phyloP scores from a whole-genome alignment of 2,329 filamentous ascomycete species.

The Elsinoe perseae region DNA sequence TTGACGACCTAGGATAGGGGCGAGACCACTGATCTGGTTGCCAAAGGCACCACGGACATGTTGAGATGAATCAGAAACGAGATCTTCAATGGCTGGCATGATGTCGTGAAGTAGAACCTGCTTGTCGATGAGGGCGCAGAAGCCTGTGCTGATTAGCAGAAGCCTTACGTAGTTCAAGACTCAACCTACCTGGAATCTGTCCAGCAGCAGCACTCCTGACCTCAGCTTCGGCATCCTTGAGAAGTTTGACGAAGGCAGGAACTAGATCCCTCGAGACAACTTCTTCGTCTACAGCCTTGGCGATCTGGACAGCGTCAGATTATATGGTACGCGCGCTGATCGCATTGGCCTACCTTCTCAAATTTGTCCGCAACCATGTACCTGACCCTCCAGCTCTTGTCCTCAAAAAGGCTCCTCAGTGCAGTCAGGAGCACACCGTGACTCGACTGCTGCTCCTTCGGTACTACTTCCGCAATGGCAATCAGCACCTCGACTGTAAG shows the following conservation, averaged over 20 bases:
- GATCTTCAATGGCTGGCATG: conserved; percentile 91
- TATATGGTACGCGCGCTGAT: too few relatives aligned
- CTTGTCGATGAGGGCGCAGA: conserved; percentile 82
- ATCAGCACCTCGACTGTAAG: conserved; percentile 95
- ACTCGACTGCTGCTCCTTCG: conserved; percentile 95
- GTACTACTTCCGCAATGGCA: conserved; percentile 91
- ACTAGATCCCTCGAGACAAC: conserved; percentile 90
- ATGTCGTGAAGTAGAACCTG: conserved; percentile 87
- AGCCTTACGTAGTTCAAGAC: neutral
- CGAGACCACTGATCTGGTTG: conserved; percentile 92
- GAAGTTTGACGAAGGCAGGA: conserved; percentile 90
- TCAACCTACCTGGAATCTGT: conserved; percentile 69
- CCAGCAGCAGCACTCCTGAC: conserved; percentile 94
- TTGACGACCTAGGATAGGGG: conserved; percentile 94
- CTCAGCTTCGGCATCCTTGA: conserved; percentile 97
- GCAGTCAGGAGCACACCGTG: conserved; percentile 89
- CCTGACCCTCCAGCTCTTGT: conserved; percentile 98
- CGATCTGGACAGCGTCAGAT: conserved; percentile 55
- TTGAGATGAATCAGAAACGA: conserved; percentile 92
- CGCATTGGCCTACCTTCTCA: conserved; percentile 66
- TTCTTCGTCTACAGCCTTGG: conserved; percentile 96
- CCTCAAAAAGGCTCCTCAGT: conserved; percentile 86
- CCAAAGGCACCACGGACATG: conserved; percentile 93
- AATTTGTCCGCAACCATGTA: conserved; percentile 99
- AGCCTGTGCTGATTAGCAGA: conserved; percentile 51